Conservation (phyloP, 2,329 filamentous ascomycete genomes). For the Truncatella angustata region DNA sequence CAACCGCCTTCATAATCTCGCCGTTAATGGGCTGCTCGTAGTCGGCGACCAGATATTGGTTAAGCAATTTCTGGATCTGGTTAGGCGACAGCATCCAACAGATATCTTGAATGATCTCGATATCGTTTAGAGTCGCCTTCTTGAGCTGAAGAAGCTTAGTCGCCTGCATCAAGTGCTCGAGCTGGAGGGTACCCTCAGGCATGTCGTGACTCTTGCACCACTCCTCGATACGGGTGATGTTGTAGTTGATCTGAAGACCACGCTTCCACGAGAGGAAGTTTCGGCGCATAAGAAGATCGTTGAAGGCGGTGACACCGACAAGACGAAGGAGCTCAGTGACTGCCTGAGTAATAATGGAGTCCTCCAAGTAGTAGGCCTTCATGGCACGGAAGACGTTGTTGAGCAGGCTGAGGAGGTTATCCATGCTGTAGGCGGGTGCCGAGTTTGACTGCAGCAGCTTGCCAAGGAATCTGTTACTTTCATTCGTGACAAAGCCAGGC, state of each 20-base stretch:
- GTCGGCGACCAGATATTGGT: constrained; percentile 97
- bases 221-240: constrained; percentile 98
- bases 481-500: constrained; percentile 96
- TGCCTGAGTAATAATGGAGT: constrained; percentile 92
- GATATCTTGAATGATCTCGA: constrained; percentile 99
- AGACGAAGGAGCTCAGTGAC: constrained; percentile 89
- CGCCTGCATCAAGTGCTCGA: constrained; percentile 99
- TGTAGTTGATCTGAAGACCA: constrained; percentile 99
- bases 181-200: constrained; percentile 94
- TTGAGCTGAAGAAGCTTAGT: constrained; percentile 97
- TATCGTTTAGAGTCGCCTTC: constrained; percentile 98
- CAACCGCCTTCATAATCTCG: constrained; percentile 99
- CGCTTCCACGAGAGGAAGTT: constrained; percentile 99
- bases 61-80: constrained; percentile 97
- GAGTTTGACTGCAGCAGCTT: constrained; percentile 92
- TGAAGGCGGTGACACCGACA: constrained; percentile 97
- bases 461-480: constrained; percentile 96
- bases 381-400: constrained; percentile 98
- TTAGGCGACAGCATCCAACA: constrained; percentile 99
- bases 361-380: constrained; percentile 97
- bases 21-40: constrained; percentile 99
- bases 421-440: constrained; percentile 97
- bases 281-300: constrained; percentile 93
- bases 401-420: constrained; percentile 90
- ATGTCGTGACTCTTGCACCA: constrained; percentile 99